A percentile compares a stretch with the other conserved stretches of the same genome.
Conservation (phyloP, 2,329 filamentous ascomycete genomes). For the Byssothecium circinans region DNA sequence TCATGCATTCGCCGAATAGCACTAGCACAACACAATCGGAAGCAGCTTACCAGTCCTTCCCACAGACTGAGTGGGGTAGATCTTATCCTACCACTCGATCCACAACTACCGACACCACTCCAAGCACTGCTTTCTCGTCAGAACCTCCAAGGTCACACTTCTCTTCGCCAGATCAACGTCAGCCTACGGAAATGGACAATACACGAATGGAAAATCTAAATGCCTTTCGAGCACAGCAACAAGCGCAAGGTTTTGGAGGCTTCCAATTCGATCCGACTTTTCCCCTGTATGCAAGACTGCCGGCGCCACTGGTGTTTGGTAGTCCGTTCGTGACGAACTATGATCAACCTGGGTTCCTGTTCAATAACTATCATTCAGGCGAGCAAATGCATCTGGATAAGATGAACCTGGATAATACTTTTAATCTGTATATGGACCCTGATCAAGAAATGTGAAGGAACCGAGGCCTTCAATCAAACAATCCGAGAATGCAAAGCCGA, state of each 20-base stretch:
- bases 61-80: not conserved
- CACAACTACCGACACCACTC: constrained; percentile 7
- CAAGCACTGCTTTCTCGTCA: not conserved
- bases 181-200: not conserved
- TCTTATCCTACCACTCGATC: not conserved
- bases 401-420: not conserved
- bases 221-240: not conserved
- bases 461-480: not conserved
- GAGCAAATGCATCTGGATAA: not conserved
- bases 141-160: not conserved
- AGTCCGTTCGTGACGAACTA: constrained; percentile 16
- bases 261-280: not conserved
- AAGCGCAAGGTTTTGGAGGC: not conserved
- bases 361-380: not conserved
- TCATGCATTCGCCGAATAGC: not conserved
- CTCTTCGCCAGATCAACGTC: not conserved
- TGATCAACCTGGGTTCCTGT: constrained; percentile 6
- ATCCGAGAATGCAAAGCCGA: not conserved
- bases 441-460: not conserved
- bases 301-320: constrained; percentile 6
- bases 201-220: not conserved
- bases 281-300: constrained; percentile 3
- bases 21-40: not conserved
- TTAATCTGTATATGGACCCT: not conserved
- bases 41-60: not conserved